These are phyloP conservation scores for Cytospora piceae DNA, from an alignment of 2,329 filamentous ascomycete genomes.

Conservation along the genomic window DNA sequence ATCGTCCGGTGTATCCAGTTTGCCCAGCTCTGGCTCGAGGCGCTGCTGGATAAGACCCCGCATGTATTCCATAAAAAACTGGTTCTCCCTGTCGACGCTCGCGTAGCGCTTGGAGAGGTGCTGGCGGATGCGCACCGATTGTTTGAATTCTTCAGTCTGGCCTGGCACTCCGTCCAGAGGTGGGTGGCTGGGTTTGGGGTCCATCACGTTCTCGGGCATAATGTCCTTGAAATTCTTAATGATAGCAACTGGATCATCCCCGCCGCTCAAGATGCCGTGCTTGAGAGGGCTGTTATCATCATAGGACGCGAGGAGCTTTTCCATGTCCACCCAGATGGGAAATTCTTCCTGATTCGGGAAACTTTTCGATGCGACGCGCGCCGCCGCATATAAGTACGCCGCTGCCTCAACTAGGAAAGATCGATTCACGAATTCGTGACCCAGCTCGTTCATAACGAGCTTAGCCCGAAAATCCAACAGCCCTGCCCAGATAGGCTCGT, in stretches of 20 bases:
- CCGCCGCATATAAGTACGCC: conserved; percentile 33
- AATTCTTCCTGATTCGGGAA: background rate
- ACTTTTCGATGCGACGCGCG: conserved; percentile 10
- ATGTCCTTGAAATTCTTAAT: conserved; percentile 15
- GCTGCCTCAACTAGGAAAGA: conserved; percentile 35
- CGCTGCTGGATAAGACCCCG: conserved; percentile 17
- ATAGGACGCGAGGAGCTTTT: conserved; percentile 29
- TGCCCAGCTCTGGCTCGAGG: conserved; percentile 2
- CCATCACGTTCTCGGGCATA: background rate
- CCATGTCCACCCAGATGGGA: conserved; percentile 33
- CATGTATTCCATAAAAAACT: conserved; percentile 28
- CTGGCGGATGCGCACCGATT: conserved; percentile 24
- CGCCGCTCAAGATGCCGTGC: conserved; percentile 6
- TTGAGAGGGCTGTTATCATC: conserved; percentile 28
- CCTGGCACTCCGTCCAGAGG: background rate
- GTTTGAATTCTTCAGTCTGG: conserved; percentile 4
- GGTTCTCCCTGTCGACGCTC: conserved; percentile 7
- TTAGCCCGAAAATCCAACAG: conserved; percentile 35
- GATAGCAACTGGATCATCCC: conserved; percentile 13
- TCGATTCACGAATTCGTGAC: conserved; percentile 32
- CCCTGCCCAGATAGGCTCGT: conserved; percentile 36
- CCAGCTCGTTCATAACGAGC: conserved; percentile 34
- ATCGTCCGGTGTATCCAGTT: background rate
- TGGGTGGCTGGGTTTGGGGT: background rate
- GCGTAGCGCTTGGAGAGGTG: conserved; percentile 26